These are phyloP conservation scores for Paramecium sexaurelia DNA, from an alignment of 73 alveolate genomes.

Conservation along the genomic window DNA sequence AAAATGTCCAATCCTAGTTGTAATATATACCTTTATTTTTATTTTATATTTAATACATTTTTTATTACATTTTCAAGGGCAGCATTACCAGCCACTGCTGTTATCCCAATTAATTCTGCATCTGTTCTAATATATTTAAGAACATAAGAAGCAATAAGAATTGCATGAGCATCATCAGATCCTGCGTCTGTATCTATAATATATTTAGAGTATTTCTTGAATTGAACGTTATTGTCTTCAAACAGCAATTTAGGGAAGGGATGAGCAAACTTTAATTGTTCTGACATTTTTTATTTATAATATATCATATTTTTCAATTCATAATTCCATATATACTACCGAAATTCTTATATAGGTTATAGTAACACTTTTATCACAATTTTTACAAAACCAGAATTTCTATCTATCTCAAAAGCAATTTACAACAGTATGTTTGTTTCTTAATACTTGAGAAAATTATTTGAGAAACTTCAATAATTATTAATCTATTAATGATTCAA, in stretches of 20 bases:
- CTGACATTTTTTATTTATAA: background rate
- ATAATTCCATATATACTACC: too few species aligned
- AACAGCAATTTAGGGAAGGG: constrained; percentile 23
- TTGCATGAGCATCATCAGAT: constrained; percentile 52
- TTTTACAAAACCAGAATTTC: too few species aligned
- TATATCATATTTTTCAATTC: background rate
- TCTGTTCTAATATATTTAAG: background rate
- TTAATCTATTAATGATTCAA: too few species aligned
- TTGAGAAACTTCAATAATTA: too few species aligned
- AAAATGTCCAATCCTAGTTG: constrained; percentile 27
- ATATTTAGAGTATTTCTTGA: constrained; percentile 4
- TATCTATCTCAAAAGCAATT: too few species aligned
- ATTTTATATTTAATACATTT: background rate
- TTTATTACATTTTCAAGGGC: constrained; percentile 19
- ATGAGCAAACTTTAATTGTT: background rate
- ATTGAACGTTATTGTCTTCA: background rate
- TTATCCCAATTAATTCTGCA: constrained; percentile 47
- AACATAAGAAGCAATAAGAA: constrained; percentile 24
- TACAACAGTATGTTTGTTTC: too few species aligned
- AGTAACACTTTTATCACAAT: too few species aligned
- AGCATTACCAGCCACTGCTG: constrained; percentile 59
- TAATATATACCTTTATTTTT: background rate
- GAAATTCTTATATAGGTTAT: too few species aligned
- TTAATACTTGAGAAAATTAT: too few species aligned
- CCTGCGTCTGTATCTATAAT: constrained; percentile 59